Base-by-base conservation (phyloP, 1,284 basidiomycete genomes). In the Earliella scabrosa region DNA sequence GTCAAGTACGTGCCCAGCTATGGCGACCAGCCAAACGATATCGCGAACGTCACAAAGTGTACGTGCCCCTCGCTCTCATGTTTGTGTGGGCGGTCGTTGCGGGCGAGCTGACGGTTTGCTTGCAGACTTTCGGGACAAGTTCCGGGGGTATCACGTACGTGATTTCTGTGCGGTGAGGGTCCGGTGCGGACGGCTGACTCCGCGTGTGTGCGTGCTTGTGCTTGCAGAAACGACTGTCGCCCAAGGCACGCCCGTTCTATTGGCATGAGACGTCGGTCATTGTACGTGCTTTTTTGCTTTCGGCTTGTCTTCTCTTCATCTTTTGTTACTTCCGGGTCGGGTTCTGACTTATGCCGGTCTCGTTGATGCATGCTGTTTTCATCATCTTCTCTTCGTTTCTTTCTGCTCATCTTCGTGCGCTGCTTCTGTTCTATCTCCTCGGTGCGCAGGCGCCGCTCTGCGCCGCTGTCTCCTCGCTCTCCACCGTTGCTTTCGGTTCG, bases 1-100 rank as follows among this genome's bases (percentile, higher is more conserved):
- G 75, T 74, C 54, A 77, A 79, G 52, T 89, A 78, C 52, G 85
- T 90, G 3, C 80, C 86, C 0, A 84, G 81, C 24, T 91, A 84
- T 59, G 82, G 79, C 2, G 78, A 85, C 56, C 76, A 80, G 45
- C 77, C 83, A 0, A 90, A 91, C 63, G 85, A 89, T 46, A 61
- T 71, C 20, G 52, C 52, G 32, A 58, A 66, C 45, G 71, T 72
- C 44, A 68, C 67, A n/a, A 72, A 71, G 58, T 72, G 71, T 70
- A 49, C 58, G 68, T 63, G 32, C n/a, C 14, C 4, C 31, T 26
- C 27, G 18, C 26, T 21, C 23, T 29, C 39, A n/a, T 18, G 39
- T n/a, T n/a, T n/a, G n/a, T n/a, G 18, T 8, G 7, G 6, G 32
- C 50, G 18, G 23, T n/a, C 48, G 9, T 51, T 26, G 14, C 7